These are phyloP conservation scores for Kwoniella heveanensis DNA, from an alignment of 768 basidiomycete genomes.

Conservation along the genomic window DNA sequence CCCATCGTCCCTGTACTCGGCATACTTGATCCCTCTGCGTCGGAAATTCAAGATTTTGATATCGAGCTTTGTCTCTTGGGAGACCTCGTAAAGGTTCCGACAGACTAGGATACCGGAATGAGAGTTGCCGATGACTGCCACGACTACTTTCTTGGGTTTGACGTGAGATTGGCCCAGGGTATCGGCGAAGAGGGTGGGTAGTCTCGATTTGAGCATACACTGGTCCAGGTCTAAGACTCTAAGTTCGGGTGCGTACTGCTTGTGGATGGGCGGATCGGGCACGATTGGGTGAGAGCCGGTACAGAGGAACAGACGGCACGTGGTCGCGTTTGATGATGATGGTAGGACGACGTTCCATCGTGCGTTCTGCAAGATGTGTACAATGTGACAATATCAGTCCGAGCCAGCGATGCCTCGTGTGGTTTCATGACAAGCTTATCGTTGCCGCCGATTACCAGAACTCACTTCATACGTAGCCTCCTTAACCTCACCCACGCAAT, in stretches of 20 bases:
- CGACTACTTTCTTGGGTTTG: slow-evolving; percentile 3
- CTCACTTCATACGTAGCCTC: slow-evolving; percentile 20
- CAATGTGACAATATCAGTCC: too few relatives aligned
- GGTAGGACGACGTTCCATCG: slow-evolving; percentile 17
- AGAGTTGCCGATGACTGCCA: slow-evolving; percentile 40
- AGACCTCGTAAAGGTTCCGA: slow-evolving; percentile 33
- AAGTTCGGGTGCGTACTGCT: slow-evolving; percentile 21
- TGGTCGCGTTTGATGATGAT: not conserved
- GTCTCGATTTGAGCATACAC: slow-evolving; percentile 21
- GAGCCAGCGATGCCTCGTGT: slow-evolving; percentile 4
- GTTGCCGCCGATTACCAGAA: too few relatives aligned
- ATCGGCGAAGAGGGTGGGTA: slow-evolving; percentile 24
- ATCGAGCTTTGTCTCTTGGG: slow-evolving; percentile 8
- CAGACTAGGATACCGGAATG: slow-evolving; percentile 39
- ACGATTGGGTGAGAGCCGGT: slow-evolving; percentile 36
- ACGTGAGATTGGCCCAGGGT: too few relatives aligned
- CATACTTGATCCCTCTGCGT: slow-evolving; percentile 27
- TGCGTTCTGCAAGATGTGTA: slow-evolving; percentile 16
- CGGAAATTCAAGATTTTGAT: slow-evolving; percentile 34
- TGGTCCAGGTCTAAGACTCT: slow-evolving; percentile 32
- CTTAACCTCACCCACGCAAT: slow-evolving; percentile 16
- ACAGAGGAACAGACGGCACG: slow-evolving; percentile 28
- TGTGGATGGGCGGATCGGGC: slow-evolving; percentile 13
- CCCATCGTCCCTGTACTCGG: slow-evolving; percentile 37
- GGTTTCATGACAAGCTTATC: too few relatives aligned